phyloP scores from a whole-genome alignment of 164 flowering plant genomes.

The Vitis rotundifolia region DNA sequence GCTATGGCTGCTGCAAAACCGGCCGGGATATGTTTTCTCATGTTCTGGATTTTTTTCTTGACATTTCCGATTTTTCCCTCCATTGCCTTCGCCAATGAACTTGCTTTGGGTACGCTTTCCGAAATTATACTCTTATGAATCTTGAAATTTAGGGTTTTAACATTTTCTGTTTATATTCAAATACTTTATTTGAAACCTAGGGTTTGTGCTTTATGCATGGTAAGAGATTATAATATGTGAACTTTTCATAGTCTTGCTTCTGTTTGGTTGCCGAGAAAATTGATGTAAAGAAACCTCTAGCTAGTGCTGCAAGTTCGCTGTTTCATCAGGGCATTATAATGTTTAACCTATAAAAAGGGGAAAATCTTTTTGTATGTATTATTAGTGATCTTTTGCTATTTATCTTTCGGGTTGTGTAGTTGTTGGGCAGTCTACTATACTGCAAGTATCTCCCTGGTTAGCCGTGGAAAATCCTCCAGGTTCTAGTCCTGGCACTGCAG shows the following conservation, averaged over 20 bases:
- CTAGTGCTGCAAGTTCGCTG: no score
- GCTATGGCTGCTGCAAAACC: slow-evolving; percentile 20
- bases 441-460: slow-evolving; percentile 50
- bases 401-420: slow-evolving; percentile 36
- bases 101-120: slow-evolving; percentile 24
- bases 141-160: slow-evolving; percentile 16
- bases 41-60: slow-evolving; percentile 16
- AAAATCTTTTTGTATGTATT: not conserved
- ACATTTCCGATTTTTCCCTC: slow-evolving; percentile 1
- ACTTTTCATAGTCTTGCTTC: no score
- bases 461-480: slow-evolving; percentile 62
- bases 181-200: no score
- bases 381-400: not conserved
- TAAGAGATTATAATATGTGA: no score
- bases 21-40: slow-evolving; percentile 13
- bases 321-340: no score
- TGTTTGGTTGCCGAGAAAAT: no score
- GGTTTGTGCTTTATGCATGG: no score
- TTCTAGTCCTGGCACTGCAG: slow-evolving; percentile 44
- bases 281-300: no score
- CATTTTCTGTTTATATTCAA: no score
- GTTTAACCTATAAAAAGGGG: no score
- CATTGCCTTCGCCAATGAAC: slow-evolving; percentile 15
- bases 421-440: slow-evolving; percentile 33
- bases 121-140: not conserved